phyloP scores from a whole-genome alignment of 257 asterid genomes.

The Ilex asprella region DNA sequence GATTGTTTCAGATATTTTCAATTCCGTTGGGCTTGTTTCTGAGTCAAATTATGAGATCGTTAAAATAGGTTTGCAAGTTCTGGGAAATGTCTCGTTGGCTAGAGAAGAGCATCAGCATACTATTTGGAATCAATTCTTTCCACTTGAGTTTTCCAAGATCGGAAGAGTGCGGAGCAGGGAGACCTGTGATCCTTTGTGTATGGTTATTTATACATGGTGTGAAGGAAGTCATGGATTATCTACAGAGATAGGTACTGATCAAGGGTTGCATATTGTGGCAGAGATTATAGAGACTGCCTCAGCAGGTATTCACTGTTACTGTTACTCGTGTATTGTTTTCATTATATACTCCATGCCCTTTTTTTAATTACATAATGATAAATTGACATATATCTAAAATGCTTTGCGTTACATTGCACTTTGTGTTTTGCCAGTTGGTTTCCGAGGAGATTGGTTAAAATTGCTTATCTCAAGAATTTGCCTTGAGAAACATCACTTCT shows the following conservation, averaged over 20 bases:
- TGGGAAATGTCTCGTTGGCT: constrained; percentile 74
- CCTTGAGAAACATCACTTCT: constrained; percentile 35
- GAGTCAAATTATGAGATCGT: constrained; percentile 36
- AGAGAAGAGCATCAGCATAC: constrained; percentile 51
- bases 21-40: constrained; percentile 24
- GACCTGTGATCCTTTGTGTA: constrained; percentile 73
- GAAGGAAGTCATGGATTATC: constrained; percentile 28
- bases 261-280: constrained; percentile 34
- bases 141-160: constrained; percentile 42
- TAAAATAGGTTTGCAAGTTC: constrained; percentile 55
- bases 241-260: constrained; percentile 37
- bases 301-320: constrained; percentile 29
- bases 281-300: constrained; percentile 53
- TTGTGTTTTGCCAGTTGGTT: constrained; percentile 55
- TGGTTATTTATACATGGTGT: constrained; percentile 62
- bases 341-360: neutral
- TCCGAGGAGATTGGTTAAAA: constrained; percentile 55
- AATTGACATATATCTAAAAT: neutral
- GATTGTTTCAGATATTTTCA: constrained; percentile 32
- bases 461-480: constrained; percentile 56
- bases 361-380: neutral
- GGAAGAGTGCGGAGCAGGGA: constrained; percentile 48
- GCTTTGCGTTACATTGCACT: neutral
- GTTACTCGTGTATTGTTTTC: neutral
- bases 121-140: constrained; percentile 59